Evolutionary conservation across 2,329 filamentous ascomycete species (phyloP).

Genomic region (Colletotrichum sp.): DNA sequence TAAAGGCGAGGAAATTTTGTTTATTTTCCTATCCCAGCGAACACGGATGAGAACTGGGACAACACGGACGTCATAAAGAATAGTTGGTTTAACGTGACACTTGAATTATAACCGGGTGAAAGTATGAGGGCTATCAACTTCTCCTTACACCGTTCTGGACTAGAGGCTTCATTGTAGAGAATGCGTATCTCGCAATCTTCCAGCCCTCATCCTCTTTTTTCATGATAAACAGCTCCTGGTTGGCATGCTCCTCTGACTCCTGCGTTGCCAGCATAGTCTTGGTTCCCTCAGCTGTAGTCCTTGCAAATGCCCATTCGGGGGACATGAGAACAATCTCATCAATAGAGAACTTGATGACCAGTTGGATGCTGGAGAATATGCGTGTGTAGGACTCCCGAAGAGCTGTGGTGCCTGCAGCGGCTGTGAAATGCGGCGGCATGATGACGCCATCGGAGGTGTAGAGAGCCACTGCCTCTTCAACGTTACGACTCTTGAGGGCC

Average conservation of each 20-base stretch:
- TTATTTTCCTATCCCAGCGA: no score
- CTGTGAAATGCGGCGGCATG: slow-evolving; percentile 25
- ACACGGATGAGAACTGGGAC: no score
- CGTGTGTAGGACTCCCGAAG: slow-evolving; percentile 24
- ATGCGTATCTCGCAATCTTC: slow-evolving; percentile 27
- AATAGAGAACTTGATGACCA: slow-evolving; percentile 20
- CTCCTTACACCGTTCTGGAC: background rate
- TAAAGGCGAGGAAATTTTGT: no score
- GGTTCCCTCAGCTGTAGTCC: slow-evolving; percentile 24
- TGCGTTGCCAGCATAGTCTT: slow-evolving; percentile 24
- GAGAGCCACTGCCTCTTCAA: slow-evolving; percentile 20
- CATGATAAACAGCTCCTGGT: slow-evolving; percentile 27
- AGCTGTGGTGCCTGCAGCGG: slow-evolving; percentile 16
- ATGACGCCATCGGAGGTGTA: slow-evolving; percentile 29
- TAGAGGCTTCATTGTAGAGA: slow-evolving; percentile 22
- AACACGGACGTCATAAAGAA: no score
- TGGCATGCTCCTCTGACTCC: slow-evolving; percentile 21
- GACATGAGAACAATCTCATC: slow-evolving; percentile 24
- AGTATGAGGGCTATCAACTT: background rate
- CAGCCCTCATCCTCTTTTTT: slow-evolving; percentile 18
- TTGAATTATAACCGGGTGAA: no score
- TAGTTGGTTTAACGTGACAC: no score
- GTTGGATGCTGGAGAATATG: slow-evolving; percentile 22
- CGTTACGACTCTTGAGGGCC: slow-evolving; percentile 22
- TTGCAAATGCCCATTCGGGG: slow-evolving; percentile 23